phyloP scores from a whole-genome alignment of 2,329 filamentous ascomycete species.

The Phialophora chinensis region DNA sequence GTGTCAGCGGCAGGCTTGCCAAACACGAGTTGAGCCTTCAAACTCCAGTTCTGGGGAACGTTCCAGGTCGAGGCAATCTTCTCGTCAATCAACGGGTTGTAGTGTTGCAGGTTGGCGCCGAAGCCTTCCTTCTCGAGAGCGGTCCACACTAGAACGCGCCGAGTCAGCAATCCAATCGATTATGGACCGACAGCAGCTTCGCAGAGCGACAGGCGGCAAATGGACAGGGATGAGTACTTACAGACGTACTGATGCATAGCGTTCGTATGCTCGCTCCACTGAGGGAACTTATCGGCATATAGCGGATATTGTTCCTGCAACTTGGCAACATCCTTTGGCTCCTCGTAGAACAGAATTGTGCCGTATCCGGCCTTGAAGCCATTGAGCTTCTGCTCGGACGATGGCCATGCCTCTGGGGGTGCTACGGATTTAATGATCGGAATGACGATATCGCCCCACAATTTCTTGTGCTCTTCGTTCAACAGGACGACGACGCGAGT shows the following conservation, averaged over 20 bases:
- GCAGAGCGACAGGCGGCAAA: neutral
- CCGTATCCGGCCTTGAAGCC: constrained; percentile 66
- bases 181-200: too few relatives aligned
- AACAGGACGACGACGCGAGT: constrained; percentile 79
- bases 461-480: constrained; percentile 80
- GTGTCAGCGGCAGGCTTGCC: constrained; percentile 50
- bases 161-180: neutral
- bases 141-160: constrained; percentile 69
- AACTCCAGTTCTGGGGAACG: constrained; percentile 73
- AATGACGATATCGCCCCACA: constrained; percentile 67
- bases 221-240: neutral
- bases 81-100: constrained; percentile 83
- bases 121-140: constrained; percentile 83
- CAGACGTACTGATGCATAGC: constrained; percentile 68
- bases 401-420: constrained; percentile 25
- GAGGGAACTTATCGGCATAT: constrained; percentile 80
- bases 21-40: constrained; percentile 85
- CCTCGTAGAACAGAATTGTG: constrained; percentile 86
- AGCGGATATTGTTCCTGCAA: constrained; percentile 60
- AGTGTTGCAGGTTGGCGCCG: constrained; percentile 90
- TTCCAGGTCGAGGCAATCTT: constrained; percentile 73
- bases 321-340: constrained; percentile 67
- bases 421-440: constrained; percentile 33
- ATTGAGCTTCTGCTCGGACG: constrained; percentile 27
- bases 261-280: constrained; percentile 76